Evolutionary conservation across 2,329 filamentous ascomycete species (phyloP), one percentile per base, ranked within the genome.

Genomic region (Ophioceras dolichostomum): DNA sequence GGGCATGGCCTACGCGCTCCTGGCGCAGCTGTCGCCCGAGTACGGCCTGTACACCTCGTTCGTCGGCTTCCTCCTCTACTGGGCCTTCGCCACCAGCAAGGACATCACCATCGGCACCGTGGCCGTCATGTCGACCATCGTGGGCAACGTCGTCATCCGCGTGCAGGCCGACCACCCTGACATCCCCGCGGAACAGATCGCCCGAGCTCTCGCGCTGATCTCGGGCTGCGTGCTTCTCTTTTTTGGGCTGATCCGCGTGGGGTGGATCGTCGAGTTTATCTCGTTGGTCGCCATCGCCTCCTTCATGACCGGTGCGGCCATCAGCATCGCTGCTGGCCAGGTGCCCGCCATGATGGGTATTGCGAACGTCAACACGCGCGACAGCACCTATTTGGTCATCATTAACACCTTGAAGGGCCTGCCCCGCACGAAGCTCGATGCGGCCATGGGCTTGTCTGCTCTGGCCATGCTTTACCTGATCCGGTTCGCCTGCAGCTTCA

Each of bases 31-130:
- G 13, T 65, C 68, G 0, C 68, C 76, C 3, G 70, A 86, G 47
- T 88, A 73, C 49, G 83, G 83, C 26, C 63, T 89, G 0, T 89
- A 89, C 58, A 84, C 83, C 0, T 87, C 83, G 0, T 89, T 89
- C 50, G 82, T 86, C 55, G 83, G 83, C 35, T 81, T 84, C 22
- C 59, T 85, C 37, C 66, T 86, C 37, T 89, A 89, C 59, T 88
- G 83, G 82, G 72, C 85, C 40, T 88, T 88, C 51, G 83, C 81
- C 26, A 88, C 83, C 0, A 88, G 83, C 7, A 88, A 87, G 51
- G 83, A 89, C 54, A 87, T 89, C 52, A 85, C 83, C 9, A 87
- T 88, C 40, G 83, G 83, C 19, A 82, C 67, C 26, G 67, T 67
- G 4, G 66, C 67, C 12, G 61, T 70, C 27, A 66, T 66, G 37